Evolutionary conservation across 1,139 yeast genomes (phyloP), one percentile per base, ranked within the genome.

Genomic region (Scheffersomyces insectosa): DNA sequence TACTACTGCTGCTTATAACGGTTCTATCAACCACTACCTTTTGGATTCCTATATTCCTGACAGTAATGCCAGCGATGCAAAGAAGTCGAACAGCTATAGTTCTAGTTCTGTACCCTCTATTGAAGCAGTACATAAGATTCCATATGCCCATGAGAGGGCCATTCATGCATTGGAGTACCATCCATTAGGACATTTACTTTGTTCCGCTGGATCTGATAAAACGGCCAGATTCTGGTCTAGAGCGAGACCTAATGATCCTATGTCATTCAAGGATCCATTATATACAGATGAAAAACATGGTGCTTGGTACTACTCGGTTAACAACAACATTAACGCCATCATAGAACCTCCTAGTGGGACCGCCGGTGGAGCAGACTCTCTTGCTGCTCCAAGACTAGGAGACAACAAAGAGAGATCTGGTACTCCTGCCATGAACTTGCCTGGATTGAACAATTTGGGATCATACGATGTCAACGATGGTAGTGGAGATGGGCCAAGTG

Each of bases 141-240:
- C 97, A 2, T 85, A 79, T 64, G 99, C 98, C 0, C 99, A 93
- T 62, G 97, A 91, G 59, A 87, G 88, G 67, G 95, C 97, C 3
- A 83, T 93, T 40, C 90, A 93, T 67, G 82, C 96, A 2, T 66
- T 93, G 48, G 95, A 91, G 52, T 93, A 90, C 59, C 97, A 91
- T 65, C 98, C 98, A 3, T 72, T 88, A 56, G 99, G 99, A 2
- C 98, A 93, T 65, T 72, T 91, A 42, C 72, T 93, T 38, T 85
- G 95, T 47, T 83, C 97, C 12, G 98, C 97, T 0, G 93, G 97
- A 25, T 90, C 95, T 46, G 99, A 93, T 65, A 80, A 95, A 59
- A 83, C 95, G 10, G 89, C 96, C n/a, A 70, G 97, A 48, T 88
- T 93, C 66, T 93, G 99, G 99, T 83, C 93, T 30, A 75, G 99